Percentiles rank a stretch among this genome's conserved stretches.
Conservation (phyloP, 2,329 filamentous ascomycete genomes). For the Stemphylium lycopersici region DNA sequence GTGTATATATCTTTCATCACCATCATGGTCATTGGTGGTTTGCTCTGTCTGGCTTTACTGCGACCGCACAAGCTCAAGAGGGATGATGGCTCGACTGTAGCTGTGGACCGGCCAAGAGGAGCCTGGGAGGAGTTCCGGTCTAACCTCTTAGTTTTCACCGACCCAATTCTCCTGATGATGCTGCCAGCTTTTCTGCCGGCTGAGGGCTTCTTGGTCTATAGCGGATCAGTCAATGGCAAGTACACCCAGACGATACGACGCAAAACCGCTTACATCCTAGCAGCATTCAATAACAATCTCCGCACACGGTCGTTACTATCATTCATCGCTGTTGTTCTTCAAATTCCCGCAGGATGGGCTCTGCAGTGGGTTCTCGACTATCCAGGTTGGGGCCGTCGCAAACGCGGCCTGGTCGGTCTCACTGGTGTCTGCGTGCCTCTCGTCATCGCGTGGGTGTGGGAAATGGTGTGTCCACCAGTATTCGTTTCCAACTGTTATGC, state of each 20-base stretch:
- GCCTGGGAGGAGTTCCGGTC: slow-evolving; percentile 35
- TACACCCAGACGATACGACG: not conserved
- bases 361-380: slow-evolving; percentile 39
- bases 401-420: slow-evolving; percentile 36
- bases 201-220: slow-evolving; percentile 40
- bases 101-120: slow-evolving; percentile 33
- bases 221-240: slow-evolving; percentile 43
- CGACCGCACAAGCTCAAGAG: slow-evolving; percentile 36
- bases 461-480: slow-evolving; percentile 28
- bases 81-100: slow-evolving; percentile 40
- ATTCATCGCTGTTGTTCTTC: slow-evolving; percentile 37
- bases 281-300: slow-evolving; percentile 39
- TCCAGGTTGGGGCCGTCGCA: slow-evolving; percentile 36
- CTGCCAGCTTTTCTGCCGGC: slow-evolving; percentile 38
- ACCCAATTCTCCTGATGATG: slow-evolving; percentile 38
- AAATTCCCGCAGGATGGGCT: slow-evolving; percentile 40
- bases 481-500: not conserved
- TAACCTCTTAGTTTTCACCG: slow-evolving; percentile 36
- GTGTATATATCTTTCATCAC: slow-evolving; percentile 40
- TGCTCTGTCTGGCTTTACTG: slow-evolving; percentile 33
- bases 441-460: slow-evolving; percentile 39
- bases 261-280: not conserved
- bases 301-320: slow-evolving; percentile 35
- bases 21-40: slow-evolving; percentile 37
- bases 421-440: slow-evolving; percentile 34